Percentiles rank a stretch among this genome's conserved stretches.
Conservation (phyloP, 257 asterid species). For the Anisodus tanguticus region DNA sequence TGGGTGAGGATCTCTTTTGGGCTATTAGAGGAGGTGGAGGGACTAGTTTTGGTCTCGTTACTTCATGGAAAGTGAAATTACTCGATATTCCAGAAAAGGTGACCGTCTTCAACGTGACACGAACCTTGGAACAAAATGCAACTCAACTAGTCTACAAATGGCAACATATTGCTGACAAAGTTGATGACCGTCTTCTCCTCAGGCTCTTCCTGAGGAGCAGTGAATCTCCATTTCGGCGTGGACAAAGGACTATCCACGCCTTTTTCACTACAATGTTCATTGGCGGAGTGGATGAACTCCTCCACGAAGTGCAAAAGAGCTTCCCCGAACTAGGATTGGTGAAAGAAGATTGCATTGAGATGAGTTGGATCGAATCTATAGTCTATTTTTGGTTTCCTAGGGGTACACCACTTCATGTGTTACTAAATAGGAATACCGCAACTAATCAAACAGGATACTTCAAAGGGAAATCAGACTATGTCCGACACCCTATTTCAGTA, state of each 20-base stretch:
- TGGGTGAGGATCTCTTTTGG: conserved; percentile 24
- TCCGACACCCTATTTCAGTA: neutral
- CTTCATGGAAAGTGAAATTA: conserved; percentile 20
- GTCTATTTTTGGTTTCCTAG: neutral
- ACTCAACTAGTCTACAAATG: conserved; percentile 21
- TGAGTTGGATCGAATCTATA: conserved; percentile 20
- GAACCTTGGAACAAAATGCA: neutral
- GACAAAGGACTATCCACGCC: neutral
- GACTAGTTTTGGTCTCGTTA: conserved; percentile 1
- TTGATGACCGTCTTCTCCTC: conserved; percentile 13
- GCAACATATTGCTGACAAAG: neutral
- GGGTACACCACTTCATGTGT: neutral
- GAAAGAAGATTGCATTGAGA: neutral
- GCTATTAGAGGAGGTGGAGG: conserved; percentile 26
- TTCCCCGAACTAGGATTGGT: neutral
- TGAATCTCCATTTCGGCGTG: neutral
- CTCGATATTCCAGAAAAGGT: conserved; percentile 4
- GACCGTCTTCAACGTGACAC: neutral
- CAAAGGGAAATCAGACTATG: conserved; percentile 27
- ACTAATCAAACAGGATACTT: neutral
- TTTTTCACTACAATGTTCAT: conserved; percentile 1
- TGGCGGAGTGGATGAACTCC: neutral
- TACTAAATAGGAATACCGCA: neutral
- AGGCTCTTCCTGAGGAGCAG: neutral
- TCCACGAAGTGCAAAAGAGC: neutral